Evolutionary conservation across 176 grass and related monocot species (phyloP).

Genomic region (maize (Zea mays)): Zm-B73-REFERENCE-NAM-5.0 NC_050104.1:148961001-148961500

Average conservation of each 20-base stretch:
- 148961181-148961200: slow-evolving; percentile 9
- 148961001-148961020: not conserved
- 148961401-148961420: not conserved
- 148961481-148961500: not conserved
- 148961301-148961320: slow-evolving; percentile 12
- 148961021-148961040: slow-evolving; percentile 20
- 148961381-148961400: slow-evolving; percentile 25
- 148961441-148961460: not conserved
- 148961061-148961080: slow-evolving; percentile 28
- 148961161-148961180: not conserved
- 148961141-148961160: slow-evolving; percentile 16
- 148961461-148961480: not conserved
- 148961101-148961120: not conserved
- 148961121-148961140: slow-evolving; percentile 29
- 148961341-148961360: slow-evolving; percentile 25
- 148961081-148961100: slow-evolving; percentile 1
- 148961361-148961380: slow-evolving; percentile 23
- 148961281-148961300: slow-evolving; percentile 39
- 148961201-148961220: slow-evolving; percentile 5
- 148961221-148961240: slow-evolving; percentile 8
- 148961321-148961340: slow-evolving; percentile 21
- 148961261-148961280: slow-evolving; percentile 14
- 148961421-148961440: not conserved
- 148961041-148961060: slow-evolving; percentile 14
- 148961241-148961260: not conserved